These are phyloP conservation scores for Ascobolus immersus DNA, from an alignment of 495 filamentous ascomycete genomes.

Conservation along the genomic window DNA sequence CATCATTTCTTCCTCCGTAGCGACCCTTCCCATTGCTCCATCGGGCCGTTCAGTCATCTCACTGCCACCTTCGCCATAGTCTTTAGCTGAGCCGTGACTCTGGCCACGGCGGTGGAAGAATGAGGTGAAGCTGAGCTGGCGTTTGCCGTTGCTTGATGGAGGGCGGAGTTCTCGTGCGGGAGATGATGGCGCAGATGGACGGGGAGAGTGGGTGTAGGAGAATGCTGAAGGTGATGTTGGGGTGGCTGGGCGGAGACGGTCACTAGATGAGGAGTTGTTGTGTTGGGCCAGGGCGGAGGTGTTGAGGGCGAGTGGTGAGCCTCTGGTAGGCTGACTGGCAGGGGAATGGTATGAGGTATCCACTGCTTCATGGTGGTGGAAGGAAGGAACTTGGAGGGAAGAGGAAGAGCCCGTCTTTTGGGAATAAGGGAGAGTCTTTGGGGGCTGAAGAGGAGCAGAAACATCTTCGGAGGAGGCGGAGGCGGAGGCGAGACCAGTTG, in stretches of 20 bases:
- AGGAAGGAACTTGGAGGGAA: background rate
- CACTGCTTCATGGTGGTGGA: too few relatives aligned
- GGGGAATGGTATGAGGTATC: too few relatives aligned
- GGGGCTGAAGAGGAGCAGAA: background rate
- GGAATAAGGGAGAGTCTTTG: background rate
- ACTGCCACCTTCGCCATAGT: conserved; percentile 4
- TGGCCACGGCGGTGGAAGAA: conserved; percentile 29
- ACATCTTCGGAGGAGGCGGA: background rate
- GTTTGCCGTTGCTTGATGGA: conserved; percentile 24
- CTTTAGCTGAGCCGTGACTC: conserved; percentile 4
- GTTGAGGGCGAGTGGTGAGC: too few relatives aligned
- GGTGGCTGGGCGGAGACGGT: too few relatives aligned
- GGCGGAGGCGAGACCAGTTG: background rate
- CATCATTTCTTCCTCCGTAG: conserved; percentile 76
- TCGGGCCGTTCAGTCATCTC: background rate
- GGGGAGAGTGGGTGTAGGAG: background rate
- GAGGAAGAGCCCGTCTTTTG: background rate
- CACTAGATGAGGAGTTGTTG: too few relatives aligned
- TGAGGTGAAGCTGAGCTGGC: conserved; percentile 81
- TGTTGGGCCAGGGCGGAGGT: too few relatives aligned
- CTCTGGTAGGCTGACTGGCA: too few relatives aligned
- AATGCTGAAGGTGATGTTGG: too few relatives aligned
- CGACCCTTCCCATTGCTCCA: conserved; percentile 5
- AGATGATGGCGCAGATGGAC: background rate
- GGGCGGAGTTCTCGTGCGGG: background rate